Evolutionary conservation across 495 filamentous ascomycete genomes (phyloP).

Genomic region (Platismatia glauca): DNA sequence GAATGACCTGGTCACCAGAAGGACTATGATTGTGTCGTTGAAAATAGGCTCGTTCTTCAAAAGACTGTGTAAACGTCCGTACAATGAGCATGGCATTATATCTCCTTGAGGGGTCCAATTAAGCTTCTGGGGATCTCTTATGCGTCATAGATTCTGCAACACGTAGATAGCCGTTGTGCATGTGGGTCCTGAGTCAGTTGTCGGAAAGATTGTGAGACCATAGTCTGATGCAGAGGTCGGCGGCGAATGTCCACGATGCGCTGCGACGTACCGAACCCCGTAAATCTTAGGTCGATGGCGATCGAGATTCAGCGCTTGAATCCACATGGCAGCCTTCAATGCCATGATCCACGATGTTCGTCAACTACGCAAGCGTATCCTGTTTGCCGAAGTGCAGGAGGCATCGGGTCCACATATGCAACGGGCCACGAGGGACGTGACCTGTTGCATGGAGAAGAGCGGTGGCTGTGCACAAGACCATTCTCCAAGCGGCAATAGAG

Average conservation of each 20-base stretch:
- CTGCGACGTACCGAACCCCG: background rate
- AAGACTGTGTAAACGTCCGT: background rate
- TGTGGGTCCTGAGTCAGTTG: background rate
- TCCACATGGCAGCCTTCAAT: conserved; percentile 16
- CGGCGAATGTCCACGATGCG: background rate
- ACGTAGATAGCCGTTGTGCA: background rate
- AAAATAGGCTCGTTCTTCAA: background rate
- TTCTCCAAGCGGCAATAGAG: conserved; percentile 1
- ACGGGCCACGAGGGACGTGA: conserved; percentile 7
- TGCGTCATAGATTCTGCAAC: background rate
- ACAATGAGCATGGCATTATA: background rate
- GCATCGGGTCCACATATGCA: conserved; percentile 4
- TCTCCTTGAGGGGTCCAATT: background rate
- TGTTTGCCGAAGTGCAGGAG: conserved; percentile 3
- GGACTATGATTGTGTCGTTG: background rate
- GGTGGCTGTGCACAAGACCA: conserved; percentile 4
- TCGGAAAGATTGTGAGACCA: background rate
- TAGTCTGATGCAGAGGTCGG: background rate
- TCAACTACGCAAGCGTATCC: background rate
- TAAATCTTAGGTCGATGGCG: conserved; percentile 6
- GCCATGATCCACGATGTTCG: conserved; percentile 13
- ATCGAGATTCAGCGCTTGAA: conserved; percentile 2
- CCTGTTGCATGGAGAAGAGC: background rate
- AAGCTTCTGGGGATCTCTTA: background rate
- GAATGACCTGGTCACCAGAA: background rate